Evolutionary conservation across 306 rosid species (phyloP).

Genomic region (Dalbergia cochinchinensis): DNA sequence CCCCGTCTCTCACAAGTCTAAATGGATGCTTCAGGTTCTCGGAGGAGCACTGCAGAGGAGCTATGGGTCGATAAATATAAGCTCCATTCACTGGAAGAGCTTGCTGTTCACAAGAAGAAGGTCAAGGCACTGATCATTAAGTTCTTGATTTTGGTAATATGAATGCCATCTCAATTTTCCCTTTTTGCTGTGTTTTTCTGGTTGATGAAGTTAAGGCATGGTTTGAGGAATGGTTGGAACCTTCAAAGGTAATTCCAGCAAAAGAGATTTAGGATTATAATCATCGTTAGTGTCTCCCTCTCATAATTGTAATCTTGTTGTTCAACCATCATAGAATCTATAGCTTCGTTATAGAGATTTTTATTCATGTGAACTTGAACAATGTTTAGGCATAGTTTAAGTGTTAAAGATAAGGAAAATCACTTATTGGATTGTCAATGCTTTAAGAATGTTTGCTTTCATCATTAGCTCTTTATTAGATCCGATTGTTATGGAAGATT

Average conservation of each 20-base stretch:
- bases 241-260: slow-evolving; percentile 66
- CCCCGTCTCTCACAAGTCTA: slow-evolving; percentile 31
- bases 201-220: slow-evolving; percentile 80
- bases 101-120: slow-evolving; percentile 93
- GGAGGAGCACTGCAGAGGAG: slow-evolving; percentile 53
- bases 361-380: slow-evolving; percentile 25
- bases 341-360: slow-evolving; percentile 17
- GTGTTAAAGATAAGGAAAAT: slow-evolving; percentile 20
- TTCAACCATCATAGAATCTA: slow-evolving; percentile 3
- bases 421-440: slow-evolving; percentile 15
- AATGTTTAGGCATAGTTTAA: slow-evolving; percentile 12
- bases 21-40: slow-evolving; percentile 57
- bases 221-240: slow-evolving; percentile 81
- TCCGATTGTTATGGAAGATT: slow-evolving; percentile 3
- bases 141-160: slow-evolving; percentile 34
- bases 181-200: slow-evolving; percentile 55
- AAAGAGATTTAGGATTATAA: slow-evolving; percentile 3
- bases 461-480: not conserved
- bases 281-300: not conserved
- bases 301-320: slow-evolving; percentile 5
- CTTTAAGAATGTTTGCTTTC: slow-evolving; percentile 20
- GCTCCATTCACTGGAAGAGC: slow-evolving; percentile 78
- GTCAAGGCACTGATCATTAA: slow-evolving; percentile 46
- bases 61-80: slow-evolving; percentile 88
- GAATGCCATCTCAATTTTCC: slow-evolving; percentile 28